Conservation (phyloP, 345 rosid species). For the Eutrema japonicum region DNA sequence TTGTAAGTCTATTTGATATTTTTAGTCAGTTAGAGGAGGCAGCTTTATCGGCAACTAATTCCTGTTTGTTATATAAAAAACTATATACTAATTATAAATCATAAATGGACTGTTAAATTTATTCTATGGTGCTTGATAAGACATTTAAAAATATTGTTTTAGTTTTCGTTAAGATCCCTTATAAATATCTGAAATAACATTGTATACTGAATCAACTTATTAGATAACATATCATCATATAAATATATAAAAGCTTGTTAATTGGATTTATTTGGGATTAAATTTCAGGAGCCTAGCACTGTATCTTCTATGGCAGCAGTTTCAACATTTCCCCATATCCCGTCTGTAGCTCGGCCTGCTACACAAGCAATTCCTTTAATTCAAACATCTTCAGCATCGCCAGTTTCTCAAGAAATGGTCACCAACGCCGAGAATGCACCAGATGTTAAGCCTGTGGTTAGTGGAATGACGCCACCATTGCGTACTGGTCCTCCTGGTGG, state of each 20-base stretch:
- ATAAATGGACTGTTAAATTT: conserved; percentile 1
- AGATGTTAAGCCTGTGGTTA: conserved; percentile 81
- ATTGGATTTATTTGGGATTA: conserved; percentile 16
- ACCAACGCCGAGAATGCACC: conserved; percentile 59
- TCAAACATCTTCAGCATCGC: conserved; percentile 84
- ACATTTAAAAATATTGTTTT: conserved; percentile 8
- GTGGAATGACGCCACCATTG: conserved; percentile 66
- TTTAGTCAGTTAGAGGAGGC: conserved; percentile 18
- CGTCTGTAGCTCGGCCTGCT: conserved; percentile 76
- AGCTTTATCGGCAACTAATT: conserved; percentile 18
- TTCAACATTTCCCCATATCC: conserved; percentile 66
- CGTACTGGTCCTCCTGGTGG: conserved; percentile 77
- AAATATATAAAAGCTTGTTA: conserved; percentile 19
- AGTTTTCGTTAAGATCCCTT: conserved; percentile 1
- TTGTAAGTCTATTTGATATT: conserved; percentile 58
- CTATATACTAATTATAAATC: neutral
- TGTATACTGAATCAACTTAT: neutral
- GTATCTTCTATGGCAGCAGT: conserved; percentile 70
- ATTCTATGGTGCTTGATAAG: conserved; percentile 2
- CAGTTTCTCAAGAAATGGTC: conserved; percentile 77
- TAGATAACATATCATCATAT: neutral
- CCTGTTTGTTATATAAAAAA: conserved; percentile 3
- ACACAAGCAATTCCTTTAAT: conserved; percentile 71
- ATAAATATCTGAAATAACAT: neutral
- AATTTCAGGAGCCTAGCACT: conserved; percentile 81